phyloP scores from a whole-genome alignment of 2,329 filamentous ascomycete species.

The Beauveria asiatica region DNA sequence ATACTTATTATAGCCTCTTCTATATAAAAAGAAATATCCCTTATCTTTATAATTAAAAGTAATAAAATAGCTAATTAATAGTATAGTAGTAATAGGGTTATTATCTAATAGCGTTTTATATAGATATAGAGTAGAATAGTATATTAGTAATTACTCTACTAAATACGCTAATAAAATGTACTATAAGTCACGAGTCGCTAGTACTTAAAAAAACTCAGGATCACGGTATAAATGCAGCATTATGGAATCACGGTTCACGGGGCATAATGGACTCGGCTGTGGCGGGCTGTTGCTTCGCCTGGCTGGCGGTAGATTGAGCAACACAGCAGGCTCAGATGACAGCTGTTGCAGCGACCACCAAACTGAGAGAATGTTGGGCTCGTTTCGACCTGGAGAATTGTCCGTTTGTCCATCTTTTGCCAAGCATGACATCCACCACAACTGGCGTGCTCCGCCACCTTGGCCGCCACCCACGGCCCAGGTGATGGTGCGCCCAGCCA shows the following conservation, averaged over 20 bases:
- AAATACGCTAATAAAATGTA: no score
- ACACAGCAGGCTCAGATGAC: not conserved
- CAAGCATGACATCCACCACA: conserved; percentile 2
- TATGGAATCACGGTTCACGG: not conserved
- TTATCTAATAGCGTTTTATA: no score
- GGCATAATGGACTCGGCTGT: not conserved
- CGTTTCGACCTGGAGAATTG: not conserved
- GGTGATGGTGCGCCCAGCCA: conserved; percentile 1
- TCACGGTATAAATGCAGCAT: not conserved
- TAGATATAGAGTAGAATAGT: no score
- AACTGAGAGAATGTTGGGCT: no score
- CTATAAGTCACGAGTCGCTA: no score
- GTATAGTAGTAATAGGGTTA: no score
- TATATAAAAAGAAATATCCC: no score
- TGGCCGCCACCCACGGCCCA: not conserved
- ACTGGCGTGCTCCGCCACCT: not conserved
- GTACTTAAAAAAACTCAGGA: no score
- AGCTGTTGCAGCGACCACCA: not conserved
- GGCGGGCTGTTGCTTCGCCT: not conserved
- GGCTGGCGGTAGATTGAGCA: not conserved
- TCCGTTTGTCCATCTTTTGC: not conserved
- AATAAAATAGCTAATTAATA: no score
- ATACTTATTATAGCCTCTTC: no score
- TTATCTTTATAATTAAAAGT: no score
- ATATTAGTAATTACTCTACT: no score